Base-by-base conservation (phyloP, 2,329 filamentous ascomycete species). In the Helminthosporium solani region DNA sequence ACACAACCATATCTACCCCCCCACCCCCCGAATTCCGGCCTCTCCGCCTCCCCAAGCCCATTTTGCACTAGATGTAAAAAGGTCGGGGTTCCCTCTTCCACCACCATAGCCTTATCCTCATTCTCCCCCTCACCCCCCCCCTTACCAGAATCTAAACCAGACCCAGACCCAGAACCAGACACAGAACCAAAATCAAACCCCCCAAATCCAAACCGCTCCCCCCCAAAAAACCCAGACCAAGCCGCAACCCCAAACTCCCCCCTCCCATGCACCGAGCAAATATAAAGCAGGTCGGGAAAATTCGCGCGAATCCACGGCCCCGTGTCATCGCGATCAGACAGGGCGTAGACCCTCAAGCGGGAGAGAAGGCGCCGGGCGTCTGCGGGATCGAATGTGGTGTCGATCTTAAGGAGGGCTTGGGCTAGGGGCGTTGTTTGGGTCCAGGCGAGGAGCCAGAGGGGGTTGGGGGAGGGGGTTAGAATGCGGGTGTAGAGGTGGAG, bases 261-360 rank as follows among this genome's bases (percentile, higher is more conserved):
- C 74, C 75, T 83, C 6, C 73, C 78, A 55, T 83, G 81, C 1
- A 82, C 61, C 0, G 76, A 79, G 12, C 67, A 69, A 43, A 84
- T 80, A 60, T 81, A 83, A 53, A 80, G 77, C 6, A 83, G 57
- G 20, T 78, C 73, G 0, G 81, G 78, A 48, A 75, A 83, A 2
- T 71, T 73, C 36, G 70, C 64, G 14, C 80, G 75, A 28, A 84
- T 77, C 80, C 79, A 83, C 0, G 73, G 63, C 0, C 78, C 79
- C 0, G 77, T 75, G 49, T 84, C 75, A 49, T 83, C 80, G 52
- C 83, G 80, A 51, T 83, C 81, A 6, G 78, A 81, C 44, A 83
- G 82, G 28, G 79, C 66, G 23, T 70, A 70, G 3, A 70, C 60
- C 2, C 67, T 61, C 2, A 70, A 33, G 9, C 65, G 60, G 1